Evolutionary conservation across 495 filamentous ascomycete species (phyloP).

Genomic region (Xylaria telfairii): DNA sequence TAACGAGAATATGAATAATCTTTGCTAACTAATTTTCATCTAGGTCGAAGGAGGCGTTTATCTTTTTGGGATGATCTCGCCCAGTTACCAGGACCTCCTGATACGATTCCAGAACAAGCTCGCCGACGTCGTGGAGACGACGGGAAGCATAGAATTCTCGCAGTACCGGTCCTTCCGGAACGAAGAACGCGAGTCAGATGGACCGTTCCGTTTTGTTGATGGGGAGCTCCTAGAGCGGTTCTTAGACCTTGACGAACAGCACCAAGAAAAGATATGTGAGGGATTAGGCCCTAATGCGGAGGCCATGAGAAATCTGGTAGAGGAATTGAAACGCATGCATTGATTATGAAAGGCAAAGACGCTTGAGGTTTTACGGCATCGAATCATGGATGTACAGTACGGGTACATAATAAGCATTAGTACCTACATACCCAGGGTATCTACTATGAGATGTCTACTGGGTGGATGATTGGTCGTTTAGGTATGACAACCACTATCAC

Average conservation of each 20-base stretch:
- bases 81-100: constrained; percentile 74
- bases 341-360: constrained; percentile 35
- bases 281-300: constrained; percentile 70
- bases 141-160: constrained; percentile 75
- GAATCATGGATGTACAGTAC: not conserved
- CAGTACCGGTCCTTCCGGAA: constrained; percentile 80
- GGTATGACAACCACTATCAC: too few relatives aligned
- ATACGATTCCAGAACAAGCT: constrained; percentile 81
- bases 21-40: constrained; percentile 27
- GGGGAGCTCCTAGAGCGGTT: constrained; percentile 90
- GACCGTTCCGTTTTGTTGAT: constrained; percentile 88
- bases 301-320: constrained; percentile 72
- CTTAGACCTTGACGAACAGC: constrained; percentile 66
- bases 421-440: too few relatives aligned
- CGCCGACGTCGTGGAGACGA: constrained; percentile 63
- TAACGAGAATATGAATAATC: not conserved
- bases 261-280: constrained; percentile 71
- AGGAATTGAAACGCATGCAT: constrained; percentile 75
- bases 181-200: constrained; percentile 69
- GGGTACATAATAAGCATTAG: not conserved
- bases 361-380: not conserved
- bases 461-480: too few relatives aligned
- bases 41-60: constrained; percentile 92
- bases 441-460: not conserved
- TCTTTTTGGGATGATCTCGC: constrained; percentile 79